Percentiles rank a stretch among this genome's conserved stretches.
These are phyloP conservation scores for Paulownia fortunei DNA, from an alignment of 257 asterid species.

Conservation along the genomic window DNA sequence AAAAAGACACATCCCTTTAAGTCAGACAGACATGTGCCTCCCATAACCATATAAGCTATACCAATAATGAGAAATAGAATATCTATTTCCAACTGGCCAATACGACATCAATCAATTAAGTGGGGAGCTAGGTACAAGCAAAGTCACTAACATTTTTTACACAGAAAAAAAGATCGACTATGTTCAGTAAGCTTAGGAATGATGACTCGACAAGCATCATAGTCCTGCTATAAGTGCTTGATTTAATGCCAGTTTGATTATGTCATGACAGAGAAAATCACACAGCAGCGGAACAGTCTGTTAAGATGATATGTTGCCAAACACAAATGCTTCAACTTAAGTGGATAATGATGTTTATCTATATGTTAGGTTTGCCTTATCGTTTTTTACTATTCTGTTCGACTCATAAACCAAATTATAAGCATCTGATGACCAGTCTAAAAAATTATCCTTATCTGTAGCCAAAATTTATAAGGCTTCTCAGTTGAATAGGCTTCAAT, in stretches of 20 bases:
- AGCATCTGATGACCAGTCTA: not conserved
- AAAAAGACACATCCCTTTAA: no score
- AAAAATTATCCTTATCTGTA: not conserved
- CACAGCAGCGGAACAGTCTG: not conserved
- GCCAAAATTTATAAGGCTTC: not conserved
- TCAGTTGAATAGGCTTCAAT: not conserved
- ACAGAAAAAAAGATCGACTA: no score
- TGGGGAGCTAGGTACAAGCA: not conserved
- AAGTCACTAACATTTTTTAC: not conserved
- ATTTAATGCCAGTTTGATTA: not conserved
- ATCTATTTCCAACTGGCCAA: not conserved
- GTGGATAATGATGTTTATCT: not conserved
- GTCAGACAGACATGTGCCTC: not conserved
- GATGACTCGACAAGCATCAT: no score
- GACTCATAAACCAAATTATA: slow-evolving; percentile 13
- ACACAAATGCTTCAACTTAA: not conserved
- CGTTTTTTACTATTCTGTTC: not conserved
- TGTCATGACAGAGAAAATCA: no score
- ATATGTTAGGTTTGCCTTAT: not conserved
- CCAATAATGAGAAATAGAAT: not conserved
- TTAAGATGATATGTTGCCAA: not conserved
- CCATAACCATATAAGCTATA: not conserved
- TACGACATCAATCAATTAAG: not conserved
- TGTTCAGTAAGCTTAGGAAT: no score
- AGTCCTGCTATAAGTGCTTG: not conserved